phyloP scores from a whole-genome alignment of 352 stramenopile species.

The Pythium scleroteichum region DNA sequence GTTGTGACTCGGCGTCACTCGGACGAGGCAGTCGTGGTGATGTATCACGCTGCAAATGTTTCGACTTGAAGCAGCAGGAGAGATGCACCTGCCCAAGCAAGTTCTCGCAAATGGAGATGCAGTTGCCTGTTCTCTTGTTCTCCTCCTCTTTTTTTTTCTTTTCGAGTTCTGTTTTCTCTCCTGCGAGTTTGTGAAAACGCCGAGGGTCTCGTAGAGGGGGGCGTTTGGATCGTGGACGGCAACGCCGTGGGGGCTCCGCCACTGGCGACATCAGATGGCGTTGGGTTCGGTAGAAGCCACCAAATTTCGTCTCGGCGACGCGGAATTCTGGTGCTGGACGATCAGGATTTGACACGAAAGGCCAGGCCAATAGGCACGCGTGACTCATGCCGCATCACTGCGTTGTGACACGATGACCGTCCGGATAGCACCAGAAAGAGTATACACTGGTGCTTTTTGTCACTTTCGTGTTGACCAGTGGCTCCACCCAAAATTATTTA shows the following conservation, averaged over 20 bases:
- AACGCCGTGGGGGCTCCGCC: no score
- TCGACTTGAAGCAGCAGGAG: no score
- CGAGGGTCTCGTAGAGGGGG: no score
- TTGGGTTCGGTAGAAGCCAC: no score
- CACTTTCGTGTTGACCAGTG: slow-evolving; percentile 7
- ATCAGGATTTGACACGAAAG: slow-evolving; percentile 12
- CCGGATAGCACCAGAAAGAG: not conserved
- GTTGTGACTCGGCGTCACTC: not conserved
- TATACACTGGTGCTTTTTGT: slow-evolving; percentile 16
- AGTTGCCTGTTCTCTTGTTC: not conserved
- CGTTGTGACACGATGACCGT: not conserved
- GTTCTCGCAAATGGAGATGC: not conserved
- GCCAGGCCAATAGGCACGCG: slow-evolving; percentile 14
- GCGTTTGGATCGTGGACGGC: no score
- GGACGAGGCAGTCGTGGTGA: no score
- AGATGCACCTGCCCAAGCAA: no score
- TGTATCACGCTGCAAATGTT: no score
- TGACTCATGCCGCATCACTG: slow-evolving; percentile 28
- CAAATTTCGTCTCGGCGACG: not conserved
- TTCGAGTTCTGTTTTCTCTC: not conserved
- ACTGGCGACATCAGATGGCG: not conserved
- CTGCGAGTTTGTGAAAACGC: not conserved
- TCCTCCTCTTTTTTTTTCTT: not conserved
- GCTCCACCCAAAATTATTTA: not conserved
- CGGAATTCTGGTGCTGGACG: slow-evolving; percentile 3